phyloP scores from a whole-genome alignment of 116 monocot species.

The Thalassia testudinum region DNA sequence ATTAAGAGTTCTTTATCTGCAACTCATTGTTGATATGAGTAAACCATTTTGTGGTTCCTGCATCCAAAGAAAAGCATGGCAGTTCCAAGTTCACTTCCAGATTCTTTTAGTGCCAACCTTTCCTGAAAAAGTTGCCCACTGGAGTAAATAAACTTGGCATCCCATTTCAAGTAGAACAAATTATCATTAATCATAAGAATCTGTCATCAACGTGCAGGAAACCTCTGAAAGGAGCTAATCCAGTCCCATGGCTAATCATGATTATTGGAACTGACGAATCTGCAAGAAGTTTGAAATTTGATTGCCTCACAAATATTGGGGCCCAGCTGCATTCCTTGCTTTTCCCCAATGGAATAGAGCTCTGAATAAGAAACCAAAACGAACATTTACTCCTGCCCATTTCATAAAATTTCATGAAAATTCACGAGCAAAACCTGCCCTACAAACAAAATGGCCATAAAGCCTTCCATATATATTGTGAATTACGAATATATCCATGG shows the following conservation, averaged over 20 bases:
- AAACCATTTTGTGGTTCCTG: constrained; percentile 71
- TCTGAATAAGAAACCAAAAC: constrained; percentile 15
- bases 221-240: constrained; percentile 85
- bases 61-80: constrained; percentile 85
- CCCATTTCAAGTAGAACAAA: no score
- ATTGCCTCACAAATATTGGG: constrained; percentile 71
- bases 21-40: background rate
- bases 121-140: constrained; percentile 39
- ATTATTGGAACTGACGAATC: constrained; percentile 64
- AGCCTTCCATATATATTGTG: no score
- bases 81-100: constrained; percentile 51
- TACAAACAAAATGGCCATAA: no score
- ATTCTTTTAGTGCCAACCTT: constrained; percentile 48
- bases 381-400: background rate
- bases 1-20: no score
- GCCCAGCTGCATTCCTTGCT: constrained; percentile 73
- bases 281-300: constrained; percentile 75
- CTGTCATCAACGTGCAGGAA: constrained; percentile 59
- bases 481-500: no score
- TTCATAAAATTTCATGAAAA: background rate
- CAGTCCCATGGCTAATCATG: constrained; percentile 93
- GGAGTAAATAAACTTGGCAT: no score
- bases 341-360: constrained; percentile 45
- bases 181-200: no score
- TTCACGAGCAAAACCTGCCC: no score